Conservation (phyloP, 2,329 filamentous ascomycete species). For the Ceratocystis papillata region DNA sequence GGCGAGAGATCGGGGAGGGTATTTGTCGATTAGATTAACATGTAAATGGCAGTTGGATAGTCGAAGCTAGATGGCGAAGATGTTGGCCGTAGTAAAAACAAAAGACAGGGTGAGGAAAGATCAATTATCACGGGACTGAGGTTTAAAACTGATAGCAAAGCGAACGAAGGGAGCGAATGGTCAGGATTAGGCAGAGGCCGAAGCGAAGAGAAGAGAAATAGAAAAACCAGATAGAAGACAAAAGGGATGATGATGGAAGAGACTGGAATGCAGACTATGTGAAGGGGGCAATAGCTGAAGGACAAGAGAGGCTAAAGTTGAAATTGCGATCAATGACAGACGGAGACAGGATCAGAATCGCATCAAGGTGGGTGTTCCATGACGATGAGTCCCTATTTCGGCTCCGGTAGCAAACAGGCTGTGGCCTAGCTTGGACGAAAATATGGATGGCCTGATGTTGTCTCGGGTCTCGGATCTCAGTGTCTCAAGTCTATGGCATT, state of each 20-base stretch:
- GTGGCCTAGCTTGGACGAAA: not conserved
- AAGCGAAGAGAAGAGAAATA: conserved; percentile 11
- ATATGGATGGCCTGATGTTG: not conserved
- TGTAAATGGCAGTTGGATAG: not conserved
- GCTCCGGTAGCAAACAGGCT: not conserved
- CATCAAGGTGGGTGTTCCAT: not conserved
- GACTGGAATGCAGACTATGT: not conserved
- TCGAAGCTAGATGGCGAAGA: not conserved
- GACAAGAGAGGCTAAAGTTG: not conserved
- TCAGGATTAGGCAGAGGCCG: not conserved
- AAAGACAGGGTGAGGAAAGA: not conserved
- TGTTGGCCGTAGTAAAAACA: not conserved
- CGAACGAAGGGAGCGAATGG: not conserved
- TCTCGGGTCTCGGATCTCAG: conserved; percentile 7
- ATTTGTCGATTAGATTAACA: not conserved
- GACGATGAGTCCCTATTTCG: not conserved
- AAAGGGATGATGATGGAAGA: not conserved
- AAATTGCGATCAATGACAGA: not conserved
- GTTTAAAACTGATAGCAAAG: not conserved
- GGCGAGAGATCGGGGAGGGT: not conserved
- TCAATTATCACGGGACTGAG: not conserved
- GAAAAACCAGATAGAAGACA: not conserved
- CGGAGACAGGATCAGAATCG: not conserved
- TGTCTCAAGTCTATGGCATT: not conserved
- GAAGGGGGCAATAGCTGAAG: not conserved